Percentiles rank a stretch among this genome's conserved stretches.
Evolutionary conservation across 1,284 basidiomycete genomes (phyloP).

Genomic region (Microbotryomycetes sp.): DNA sequence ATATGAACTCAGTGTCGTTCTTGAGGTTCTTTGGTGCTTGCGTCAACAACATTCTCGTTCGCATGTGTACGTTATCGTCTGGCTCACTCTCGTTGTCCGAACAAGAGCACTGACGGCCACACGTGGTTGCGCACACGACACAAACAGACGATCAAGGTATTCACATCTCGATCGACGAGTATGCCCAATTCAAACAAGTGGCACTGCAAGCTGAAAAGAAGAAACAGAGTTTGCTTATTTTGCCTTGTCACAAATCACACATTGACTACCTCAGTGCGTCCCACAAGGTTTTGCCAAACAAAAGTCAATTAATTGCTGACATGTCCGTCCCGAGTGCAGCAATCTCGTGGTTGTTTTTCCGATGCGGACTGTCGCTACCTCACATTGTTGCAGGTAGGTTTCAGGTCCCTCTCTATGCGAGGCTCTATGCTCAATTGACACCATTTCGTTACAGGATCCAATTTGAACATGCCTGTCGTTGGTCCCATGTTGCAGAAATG

Average conservation of each 20-base stretch:
- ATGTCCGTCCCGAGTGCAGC: not conserved
- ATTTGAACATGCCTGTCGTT: slow-evolving; percentile 39
- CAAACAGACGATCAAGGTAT: slow-evolving; percentile 9
- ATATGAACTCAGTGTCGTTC: slow-evolving; percentile 29
- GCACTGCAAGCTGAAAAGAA: slow-evolving; percentile 39
- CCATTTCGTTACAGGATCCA: slow-evolving; percentile 41
- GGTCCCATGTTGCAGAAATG: slow-evolving; percentile 41
- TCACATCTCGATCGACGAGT: slow-evolving; percentile 30
- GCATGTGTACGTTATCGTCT: too few relatives aligned
- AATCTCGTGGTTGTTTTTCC: slow-evolving; percentile 36
- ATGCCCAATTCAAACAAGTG: slow-evolving; percentile 30
- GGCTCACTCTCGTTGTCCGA: too few relatives aligned
- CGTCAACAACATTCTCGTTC: slow-evolving; percentile 42
- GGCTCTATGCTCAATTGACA: slow-evolving; percentile 37
- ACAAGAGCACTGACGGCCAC: slow-evolving; percentile 7
- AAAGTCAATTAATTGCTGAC: too few relatives aligned
- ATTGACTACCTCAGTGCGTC: slow-evolving; percentile 32
- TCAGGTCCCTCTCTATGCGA: slow-evolving; percentile 26
- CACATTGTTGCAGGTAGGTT: slow-evolving; percentile 44
- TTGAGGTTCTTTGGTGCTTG: slow-evolving; percentile 25
- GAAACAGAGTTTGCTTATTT: slow-evolving; percentile 42
- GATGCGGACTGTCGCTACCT: slow-evolving; percentile 42
- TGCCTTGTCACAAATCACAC: slow-evolving; percentile 44
- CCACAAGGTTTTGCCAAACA: too few relatives aligned
- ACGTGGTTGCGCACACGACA: not conserved